Evolutionary conservation across 1,284 basidiomycete species (phyloP), one percentile per base, ranked within the genome.

Genomic region (Cutaneotrichosporon cavernicola): DNA sequence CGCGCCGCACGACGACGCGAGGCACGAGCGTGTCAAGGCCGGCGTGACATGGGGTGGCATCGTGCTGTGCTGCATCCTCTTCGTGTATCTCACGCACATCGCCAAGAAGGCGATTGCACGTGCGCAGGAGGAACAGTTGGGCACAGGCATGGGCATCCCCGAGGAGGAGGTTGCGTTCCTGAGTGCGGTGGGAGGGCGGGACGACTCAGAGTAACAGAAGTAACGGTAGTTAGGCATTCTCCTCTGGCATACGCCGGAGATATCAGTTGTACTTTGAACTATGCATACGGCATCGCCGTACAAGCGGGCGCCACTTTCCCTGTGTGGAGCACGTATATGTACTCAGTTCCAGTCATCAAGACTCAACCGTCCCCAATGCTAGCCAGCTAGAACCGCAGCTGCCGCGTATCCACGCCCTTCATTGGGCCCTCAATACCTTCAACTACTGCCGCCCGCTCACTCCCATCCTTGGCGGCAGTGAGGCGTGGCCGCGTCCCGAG

Each of bases 401-500:
- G 72, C 50, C 72, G 65, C n/a, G 78, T 80, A 65, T 80, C 78
- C 5, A 80, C 76, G 1, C 78, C 76, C 69, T 77, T 80, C 72
- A 78, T 75, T 26, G 77, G 77, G 5, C 78, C 76, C 62, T 79
- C 76, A 30, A 77, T 75, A 4, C 75, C 78, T 62, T 76, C 73
- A 34, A 72, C 68, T 2, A 62, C 69, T 7, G 46, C 62, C n/a
- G 46, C 26, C 2, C 56, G 56, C 18, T 58, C 67, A 26, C 56
- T 60, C 31, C 62, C 65, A 26, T 63, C 65, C 21, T 57, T 62
- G 3, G 50, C 47, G n/a, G 74, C 72, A 0, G 72, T 72, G 47
- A 84, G 64, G 16, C 83, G 65, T 0, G 91, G 88, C 40, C 87
- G 83, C 9, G 92, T 84, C 40, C 90, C 90, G n/a, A 97, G 82